phyloP scores from a whole-genome alignment of 352 stramenopile species.

The Globisporangium ultimum region DNA sequence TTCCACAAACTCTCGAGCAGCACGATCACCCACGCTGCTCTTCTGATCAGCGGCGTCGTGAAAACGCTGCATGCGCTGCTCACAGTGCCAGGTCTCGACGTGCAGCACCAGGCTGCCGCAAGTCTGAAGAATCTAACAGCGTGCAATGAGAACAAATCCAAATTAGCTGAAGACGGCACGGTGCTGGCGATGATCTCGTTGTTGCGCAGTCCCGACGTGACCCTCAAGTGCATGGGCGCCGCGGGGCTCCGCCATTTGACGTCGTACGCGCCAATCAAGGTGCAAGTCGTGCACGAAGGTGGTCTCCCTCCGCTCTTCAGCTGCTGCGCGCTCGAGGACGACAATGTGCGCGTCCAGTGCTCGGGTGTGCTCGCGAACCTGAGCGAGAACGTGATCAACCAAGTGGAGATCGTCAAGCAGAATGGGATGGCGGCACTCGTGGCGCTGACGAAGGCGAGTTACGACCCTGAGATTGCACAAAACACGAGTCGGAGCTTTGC shows the following conservation, averaged over 20 bases:
- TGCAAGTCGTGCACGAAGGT: constrained; percentile 62
- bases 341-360: constrained; percentile 89
- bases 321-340: constrained; percentile 51
- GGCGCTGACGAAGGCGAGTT: constrained; percentile 50
- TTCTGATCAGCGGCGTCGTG: constrained; percentile 61
- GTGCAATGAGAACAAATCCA: constrained; percentile 90
- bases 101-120: constrained; percentile 87
- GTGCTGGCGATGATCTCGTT: constrained; percentile 85
- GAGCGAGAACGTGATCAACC: constrained; percentile 90
- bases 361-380: constrained; percentile 88
- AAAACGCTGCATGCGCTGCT: constrained; percentile 73
- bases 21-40: constrained; percentile 50
- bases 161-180: constrained; percentile 83
- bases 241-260: constrained; percentile 88
- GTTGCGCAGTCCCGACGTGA: constrained; percentile 65
- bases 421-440: constrained; percentile 62
- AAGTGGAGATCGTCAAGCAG: constrained; percentile 84
- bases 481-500: constrained; percentile 89
- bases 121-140: constrained; percentile 91
- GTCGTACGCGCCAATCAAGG: constrained; percentile 70
- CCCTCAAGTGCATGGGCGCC: constrained; percentile 86
- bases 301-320: constrained; percentile 61
- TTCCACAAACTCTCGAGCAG: constrained; percentile 90
- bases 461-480: constrained; percentile 78
- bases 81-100: constrained; percentile 58